Conservation (phyloP, 305 asterid genomes). For the Vinca major region DNA sequence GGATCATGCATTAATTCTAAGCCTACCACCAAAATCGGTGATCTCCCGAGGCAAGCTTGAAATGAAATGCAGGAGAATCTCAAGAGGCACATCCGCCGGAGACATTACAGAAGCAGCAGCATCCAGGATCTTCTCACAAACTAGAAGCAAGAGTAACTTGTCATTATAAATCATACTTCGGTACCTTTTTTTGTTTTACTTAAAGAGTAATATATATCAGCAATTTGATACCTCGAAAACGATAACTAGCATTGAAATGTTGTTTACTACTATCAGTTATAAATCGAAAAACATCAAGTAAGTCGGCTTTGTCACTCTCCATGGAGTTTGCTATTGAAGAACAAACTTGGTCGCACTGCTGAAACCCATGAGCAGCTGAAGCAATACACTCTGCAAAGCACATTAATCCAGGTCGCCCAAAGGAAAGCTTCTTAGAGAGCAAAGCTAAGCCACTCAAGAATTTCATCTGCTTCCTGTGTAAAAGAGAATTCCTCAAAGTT, state of each 20-base stretch:
- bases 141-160: conserved; percentile 37
- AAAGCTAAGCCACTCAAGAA: conserved; percentile 57
- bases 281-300: conserved; percentile 69
- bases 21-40: conserved; percentile 70
- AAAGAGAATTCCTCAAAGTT: conserved; percentile 8
- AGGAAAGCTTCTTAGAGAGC: conserved; percentile 50
- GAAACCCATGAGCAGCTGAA: conserved; percentile 57
- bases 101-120: conserved; percentile 63
- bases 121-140: conserved; percentile 59
- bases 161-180: conserved; percentile 11
- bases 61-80: conserved; percentile 64
- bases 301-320: conserved; percentile 38
- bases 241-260: conserved; percentile 83
- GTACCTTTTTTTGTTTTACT: neutral
- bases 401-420: conserved; percentile 94
- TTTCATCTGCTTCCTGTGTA: conserved; percentile 43
- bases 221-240: conserved; percentile 53
- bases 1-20: neutral
- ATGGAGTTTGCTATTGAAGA: conserved; percentile 26
- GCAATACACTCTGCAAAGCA: conserved; percentile 78
- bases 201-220: neutral
- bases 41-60: conserved; percentile 78
- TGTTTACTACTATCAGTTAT: conserved; percentile 75
- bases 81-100: conserved; percentile 59
- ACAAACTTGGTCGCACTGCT: conserved; percentile 23